These are phyloP conservation scores for Crithidia sp. DNA, from an alignment of 208 protist genomes.

Conservation along the genomic window DNA sequence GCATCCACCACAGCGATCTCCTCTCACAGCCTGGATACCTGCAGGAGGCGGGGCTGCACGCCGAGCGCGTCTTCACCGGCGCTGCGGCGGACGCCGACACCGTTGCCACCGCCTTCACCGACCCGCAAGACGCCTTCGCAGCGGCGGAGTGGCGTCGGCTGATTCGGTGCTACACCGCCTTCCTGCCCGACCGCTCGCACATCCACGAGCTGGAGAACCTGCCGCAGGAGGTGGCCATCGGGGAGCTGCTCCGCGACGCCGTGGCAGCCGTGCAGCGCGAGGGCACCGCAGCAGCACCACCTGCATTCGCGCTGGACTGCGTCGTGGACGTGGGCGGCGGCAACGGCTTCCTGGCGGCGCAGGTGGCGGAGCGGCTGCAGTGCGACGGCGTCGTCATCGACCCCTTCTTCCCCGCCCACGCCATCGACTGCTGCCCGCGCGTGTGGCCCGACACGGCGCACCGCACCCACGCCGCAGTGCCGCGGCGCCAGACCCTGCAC, in stretches of 20 bases:
- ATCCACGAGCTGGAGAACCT: slow-evolving; percentile 87
- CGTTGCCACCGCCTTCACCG: background rate
- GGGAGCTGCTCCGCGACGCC: slow-evolving; percentile 55
- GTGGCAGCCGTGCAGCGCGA: slow-evolving; percentile 7
- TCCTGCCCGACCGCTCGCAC: slow-evolving; percentile 74
- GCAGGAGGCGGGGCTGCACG: slow-evolving; percentile 23
- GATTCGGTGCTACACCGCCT: slow-evolving; percentile 71
- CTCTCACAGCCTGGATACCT: slow-evolving; percentile 22
- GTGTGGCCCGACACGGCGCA: slow-evolving; percentile 57
- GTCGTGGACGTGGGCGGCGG: slow-evolving; percentile 85
- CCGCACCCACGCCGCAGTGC: slow-evolving; percentile 30
- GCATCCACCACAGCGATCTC: slow-evolving; percentile 15
- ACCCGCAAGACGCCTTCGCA: background rate
- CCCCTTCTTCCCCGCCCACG: slow-evolving; percentile 67
- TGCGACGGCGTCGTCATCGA: slow-evolving; percentile 78
- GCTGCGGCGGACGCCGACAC: background rate
- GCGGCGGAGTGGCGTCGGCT: slow-evolving; percentile 37
- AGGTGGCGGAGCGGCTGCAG: slow-evolving; percentile 59
- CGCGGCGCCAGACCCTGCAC: slow-evolving; percentile 37
- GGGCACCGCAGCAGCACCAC: background rate
- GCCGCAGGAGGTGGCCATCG: slow-evolving; percentile 83
- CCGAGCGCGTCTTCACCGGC: slow-evolving; percentile 8
- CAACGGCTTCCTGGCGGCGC: slow-evolving; percentile 80
- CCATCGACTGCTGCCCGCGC: slow-evolving; percentile 72
- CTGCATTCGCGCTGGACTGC: slow-evolving; percentile 36